Evolutionary conservation across 2,329 filamentous ascomycete species (phyloP).

Genomic region (Aciculosporium take): DNA sequence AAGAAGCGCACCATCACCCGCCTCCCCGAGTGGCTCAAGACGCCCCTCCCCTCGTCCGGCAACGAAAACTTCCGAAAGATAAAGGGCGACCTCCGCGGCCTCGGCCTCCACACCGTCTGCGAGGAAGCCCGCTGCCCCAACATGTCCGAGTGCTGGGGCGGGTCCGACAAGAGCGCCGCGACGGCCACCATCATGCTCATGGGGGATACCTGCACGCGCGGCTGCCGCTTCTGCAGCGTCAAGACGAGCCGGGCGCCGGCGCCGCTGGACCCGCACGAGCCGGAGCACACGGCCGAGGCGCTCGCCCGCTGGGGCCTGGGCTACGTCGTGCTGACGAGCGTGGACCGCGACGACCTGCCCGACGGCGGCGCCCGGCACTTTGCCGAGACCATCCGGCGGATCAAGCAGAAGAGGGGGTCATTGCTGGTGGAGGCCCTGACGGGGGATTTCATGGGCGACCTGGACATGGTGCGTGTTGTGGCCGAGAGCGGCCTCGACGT

Average conservation of each 20-base stretch:
- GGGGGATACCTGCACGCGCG: constrained; percentile 94
- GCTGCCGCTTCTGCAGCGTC: constrained; percentile 92
- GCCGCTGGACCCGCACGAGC: constrained; percentile 87
- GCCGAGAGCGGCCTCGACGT: constrained; percentile 85
- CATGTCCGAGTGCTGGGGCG: constrained; percentile 96
- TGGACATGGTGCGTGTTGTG: constrained; percentile 76
- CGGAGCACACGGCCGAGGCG: constrained; percentile 91
- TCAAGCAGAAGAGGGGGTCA: constrained; percentile 69
- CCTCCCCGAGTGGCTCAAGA: constrained; percentile 90
- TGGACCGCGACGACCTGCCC: constrained; percentile 81
- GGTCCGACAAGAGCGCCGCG: constrained; percentile 70
- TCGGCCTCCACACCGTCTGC: constrained; percentile 89
- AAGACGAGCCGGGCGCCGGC: constrained; percentile 68
- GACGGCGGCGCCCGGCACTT: constrained; percentile 86
- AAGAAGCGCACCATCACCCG: constrained; percentile 54
- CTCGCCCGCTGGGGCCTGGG: constrained; percentile 84
- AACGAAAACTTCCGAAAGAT: constrained; percentile 82
- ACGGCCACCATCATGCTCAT: constrained; percentile 99
- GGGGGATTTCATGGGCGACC: constrained; percentile 72
- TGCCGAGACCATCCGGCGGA: constrained; percentile 84
- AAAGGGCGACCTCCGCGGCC: constrained; percentile 78
- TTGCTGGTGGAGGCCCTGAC: constrained; percentile 75
- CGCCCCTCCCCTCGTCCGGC: constrained; percentile 72
- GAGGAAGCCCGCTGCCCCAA: constrained; percentile 96
- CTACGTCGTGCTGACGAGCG: constrained; percentile 86